Evolutionary conservation across 495 filamentous ascomycete genomes (phyloP).

Genomic region (Trichocladium antarcticum): DNA sequence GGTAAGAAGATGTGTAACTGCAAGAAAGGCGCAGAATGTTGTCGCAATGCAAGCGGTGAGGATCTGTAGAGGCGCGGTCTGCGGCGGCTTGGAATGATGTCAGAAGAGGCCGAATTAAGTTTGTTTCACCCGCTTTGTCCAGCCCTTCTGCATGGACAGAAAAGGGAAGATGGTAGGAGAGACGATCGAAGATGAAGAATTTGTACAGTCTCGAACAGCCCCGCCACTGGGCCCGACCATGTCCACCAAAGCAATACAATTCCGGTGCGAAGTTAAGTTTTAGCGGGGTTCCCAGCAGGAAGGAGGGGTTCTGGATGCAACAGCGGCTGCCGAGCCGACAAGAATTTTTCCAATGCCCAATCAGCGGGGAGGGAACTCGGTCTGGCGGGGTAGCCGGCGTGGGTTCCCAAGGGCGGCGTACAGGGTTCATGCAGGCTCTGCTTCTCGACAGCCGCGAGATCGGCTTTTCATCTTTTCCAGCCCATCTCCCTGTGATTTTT

Average conservation of each 20-base stretch:
- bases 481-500: not conserved
- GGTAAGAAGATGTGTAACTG: too few relatives aligned
- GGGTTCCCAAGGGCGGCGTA: not conserved
- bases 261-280: conserved; percentile 7
- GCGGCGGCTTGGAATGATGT: conserved; percentile 1
- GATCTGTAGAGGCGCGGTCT: not conserved
- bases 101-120: conserved; percentile 2
- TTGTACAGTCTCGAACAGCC: conserved; percentile 11
- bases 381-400: conserved; percentile 5
- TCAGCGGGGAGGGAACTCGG: not conserved
- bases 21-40: too few relatives aligned
- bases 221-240: conserved; percentile 13
- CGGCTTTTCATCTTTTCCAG: conserved; percentile 5
- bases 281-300: conserved; percentile 17
- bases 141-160: conserved; percentile 12
- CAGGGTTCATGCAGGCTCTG: conserved; percentile 4
- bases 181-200: conserved; percentile 6
- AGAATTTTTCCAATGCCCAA: conserved; percentile 15
- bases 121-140: not conserved
- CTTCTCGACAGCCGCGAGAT: conserved; percentile 10
- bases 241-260: conserved; percentile 14
- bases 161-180: conserved; percentile 1
- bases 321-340: conserved; percentile 5
- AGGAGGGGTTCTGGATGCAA: not conserved
- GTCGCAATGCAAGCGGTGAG: too few relatives aligned